Evolutionary conservation across 148 eudicot species (phyloP).

Genomic region (Salicornia ramosissima): DNA sequence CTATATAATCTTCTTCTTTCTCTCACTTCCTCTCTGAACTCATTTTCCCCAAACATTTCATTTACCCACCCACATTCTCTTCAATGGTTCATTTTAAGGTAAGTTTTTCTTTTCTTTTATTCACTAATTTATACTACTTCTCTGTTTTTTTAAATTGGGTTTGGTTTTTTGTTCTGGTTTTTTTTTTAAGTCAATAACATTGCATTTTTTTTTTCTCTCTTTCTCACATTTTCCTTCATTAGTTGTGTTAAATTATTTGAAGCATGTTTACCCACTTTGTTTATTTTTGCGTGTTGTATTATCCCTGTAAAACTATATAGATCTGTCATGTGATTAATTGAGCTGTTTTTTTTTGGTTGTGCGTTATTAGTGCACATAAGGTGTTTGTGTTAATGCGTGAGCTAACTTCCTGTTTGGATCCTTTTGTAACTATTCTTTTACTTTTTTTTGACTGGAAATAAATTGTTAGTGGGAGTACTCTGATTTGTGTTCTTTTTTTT

Average conservation of each 20-base stretch:
- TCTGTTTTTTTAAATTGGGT: neutral
- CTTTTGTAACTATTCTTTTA: neutral
- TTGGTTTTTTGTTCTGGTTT: neutral
- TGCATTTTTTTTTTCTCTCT: neutral
- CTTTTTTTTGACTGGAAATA: neutral
- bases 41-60: neutral
- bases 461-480: conserved; percentile 1
- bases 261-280: conserved; percentile 12
- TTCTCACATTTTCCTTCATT: neutral
- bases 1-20: conserved; percentile 21
- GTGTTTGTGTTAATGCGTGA: conserved; percentile 17
- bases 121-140: no score
- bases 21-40: conserved; percentile 16
- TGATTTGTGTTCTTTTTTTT: neutral
- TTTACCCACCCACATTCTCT: conserved; percentile 12
- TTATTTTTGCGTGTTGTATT: neutral
- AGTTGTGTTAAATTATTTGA: neutral
- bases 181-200: neutral
- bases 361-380: conserved; percentile 5
- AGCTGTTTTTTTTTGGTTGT: conserved; percentile 6
- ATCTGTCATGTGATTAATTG: conserved; percentile 17
- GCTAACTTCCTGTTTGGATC: conserved; percentile 23
- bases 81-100: conserved; percentile 36
- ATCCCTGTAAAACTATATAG: conserved; percentile 5
- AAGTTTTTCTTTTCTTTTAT: conserved; percentile 12